phyloP scores from a whole-genome alignment of 2,329 filamentous ascomycete species.

The Arthrinium puccinioides region DNA sequence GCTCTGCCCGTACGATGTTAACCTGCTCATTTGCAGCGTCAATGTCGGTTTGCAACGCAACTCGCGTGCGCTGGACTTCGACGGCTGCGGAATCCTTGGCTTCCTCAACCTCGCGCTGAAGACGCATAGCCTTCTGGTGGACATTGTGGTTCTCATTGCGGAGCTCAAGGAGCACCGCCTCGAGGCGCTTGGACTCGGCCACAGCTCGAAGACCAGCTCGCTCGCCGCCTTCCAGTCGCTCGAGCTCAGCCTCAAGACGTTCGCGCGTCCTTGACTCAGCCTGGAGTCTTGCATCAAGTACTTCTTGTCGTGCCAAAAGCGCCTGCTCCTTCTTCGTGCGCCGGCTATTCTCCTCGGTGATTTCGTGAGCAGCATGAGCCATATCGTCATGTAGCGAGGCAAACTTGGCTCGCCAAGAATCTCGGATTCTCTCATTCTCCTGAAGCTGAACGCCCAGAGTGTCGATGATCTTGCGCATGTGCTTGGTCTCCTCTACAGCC shows the following conservation, averaged over 20 bases:
- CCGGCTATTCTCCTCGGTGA: slow-evolving; percentile 73
- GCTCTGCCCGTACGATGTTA: slow-evolving; percentile 72
- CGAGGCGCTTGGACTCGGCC: slow-evolving; percentile 54
- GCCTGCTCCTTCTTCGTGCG: slow-evolving; percentile 76
- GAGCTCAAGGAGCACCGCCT: slow-evolving; percentile 46
- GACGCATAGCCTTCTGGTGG: slow-evolving; percentile 59
- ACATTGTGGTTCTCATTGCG: slow-evolving; percentile 65
- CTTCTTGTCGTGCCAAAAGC: slow-evolving; percentile 70
- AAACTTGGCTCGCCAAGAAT: slow-evolving; percentile 78
- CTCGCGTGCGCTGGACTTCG: slow-evolving; percentile 75
- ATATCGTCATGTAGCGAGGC: slow-evolving; percentile 83
- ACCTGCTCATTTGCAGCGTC: slow-evolving; percentile 80
- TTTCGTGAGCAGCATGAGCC: slow-evolving; percentile 67
- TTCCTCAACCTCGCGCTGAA: slow-evolving; percentile 78
- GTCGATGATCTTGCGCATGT: slow-evolving; percentile 65
- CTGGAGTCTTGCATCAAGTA: slow-evolving; percentile 69
- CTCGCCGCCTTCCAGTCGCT: slow-evolving; percentile 57
- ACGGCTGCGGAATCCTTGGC: slow-evolving; percentile 70
- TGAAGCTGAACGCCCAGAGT: slow-evolving; percentile 72
- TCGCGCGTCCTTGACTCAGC: slow-evolving; percentile 66
- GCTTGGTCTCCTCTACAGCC: slow-evolving; percentile 56
- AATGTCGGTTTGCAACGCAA: slow-evolving; percentile 72
- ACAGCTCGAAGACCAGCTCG: slow-evolving; percentile 58
- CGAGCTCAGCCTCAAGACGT: slow-evolving; percentile 58
- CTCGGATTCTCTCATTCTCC: slow-evolving; percentile 77